These are phyloP conservation scores for Phytomonas sp. DNA, from an alignment of 208 protist genomes.

Conservation along the genomic window DNA sequence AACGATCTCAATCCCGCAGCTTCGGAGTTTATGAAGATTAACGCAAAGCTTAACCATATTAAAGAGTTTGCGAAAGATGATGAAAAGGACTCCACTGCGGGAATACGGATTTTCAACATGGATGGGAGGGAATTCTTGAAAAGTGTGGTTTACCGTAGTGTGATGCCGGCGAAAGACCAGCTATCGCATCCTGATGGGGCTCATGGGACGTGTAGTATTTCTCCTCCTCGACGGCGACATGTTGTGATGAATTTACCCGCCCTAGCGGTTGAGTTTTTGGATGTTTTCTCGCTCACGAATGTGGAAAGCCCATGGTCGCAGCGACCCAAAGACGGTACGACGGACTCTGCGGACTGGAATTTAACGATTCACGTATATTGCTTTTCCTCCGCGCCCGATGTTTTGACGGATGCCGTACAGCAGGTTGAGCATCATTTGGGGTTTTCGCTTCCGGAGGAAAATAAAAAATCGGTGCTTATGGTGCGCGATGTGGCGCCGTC, in stretches of 20 bases:
- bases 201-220: neutral
- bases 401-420: slow-evolving; percentile 47
- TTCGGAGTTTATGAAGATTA: slow-evolving; percentile 86
- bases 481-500: slow-evolving; percentile 92
- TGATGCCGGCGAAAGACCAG: neutral
- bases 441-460: slow-evolving; percentile 30
- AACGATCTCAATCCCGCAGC: slow-evolving; percentile 97
- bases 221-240: slow-evolving; percentile 55
- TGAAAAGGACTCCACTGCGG: too few relatives aligned
- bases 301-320: slow-evolving; percentile 17
- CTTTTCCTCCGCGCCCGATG: slow-evolving; percentile 68
- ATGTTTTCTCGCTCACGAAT: slow-evolving; percentile 58
- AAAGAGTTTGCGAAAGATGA: slow-evolving; percentile 18
- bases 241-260: slow-evolving; percentile 97
- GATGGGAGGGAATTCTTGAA: slow-evolving; percentile 94
- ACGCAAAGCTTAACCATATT: slow-evolving; percentile 87
- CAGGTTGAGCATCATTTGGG: slow-evolving; percentile 63
- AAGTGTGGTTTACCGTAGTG: slow-evolving; percentile 25
- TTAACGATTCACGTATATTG: slow-evolving; percentile 83
- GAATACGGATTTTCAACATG: slow-evolving; percentile 73
- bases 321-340: slow-evolving; percentile 8
- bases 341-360: slow-evolving; percentile 16
- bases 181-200: neutral
- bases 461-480: slow-evolving; percentile 58
- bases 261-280: slow-evolving; percentile 93